Evolutionary conservation across 345 rosid genomes (phyloP).

Genomic region (Populus pruinosa): DNA sequence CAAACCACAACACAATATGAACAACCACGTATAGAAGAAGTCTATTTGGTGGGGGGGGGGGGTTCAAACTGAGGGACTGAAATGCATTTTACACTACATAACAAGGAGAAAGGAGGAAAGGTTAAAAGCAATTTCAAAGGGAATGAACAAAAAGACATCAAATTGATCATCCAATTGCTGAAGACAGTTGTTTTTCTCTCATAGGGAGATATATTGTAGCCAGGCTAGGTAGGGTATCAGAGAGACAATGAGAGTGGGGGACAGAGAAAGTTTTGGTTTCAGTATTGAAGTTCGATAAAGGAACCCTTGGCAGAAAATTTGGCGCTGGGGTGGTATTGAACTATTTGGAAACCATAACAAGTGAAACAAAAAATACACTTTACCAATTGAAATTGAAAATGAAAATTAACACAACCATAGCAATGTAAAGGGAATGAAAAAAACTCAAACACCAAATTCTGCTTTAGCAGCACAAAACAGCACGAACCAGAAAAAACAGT

Average conservation of each 20-base stretch:
- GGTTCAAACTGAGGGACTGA: not conserved
- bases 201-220: not conserved
- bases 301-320: too few relatives aligned
- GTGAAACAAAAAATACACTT: not conserved
- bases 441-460: slow-evolving; percentile 4
- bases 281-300: too few relatives aligned
- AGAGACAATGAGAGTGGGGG: too few relatives aligned
- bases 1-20: not conserved
- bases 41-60: not conserved
- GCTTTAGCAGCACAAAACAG: slow-evolving; percentile 1
- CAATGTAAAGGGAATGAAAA: not conserved
- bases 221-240: too few relatives aligned
- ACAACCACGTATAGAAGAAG: not conserved
- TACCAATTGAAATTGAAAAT: not conserved
- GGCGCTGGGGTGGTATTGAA: too few relatives aligned
- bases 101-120: not conserved
- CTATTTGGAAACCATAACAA: not conserved
- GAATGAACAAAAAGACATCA: not conserved
- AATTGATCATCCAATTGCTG: not conserved
- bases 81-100: not conserved
- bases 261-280: too few relatives aligned
- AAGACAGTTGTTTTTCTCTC: not conserved
- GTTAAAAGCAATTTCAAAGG: not conserved
- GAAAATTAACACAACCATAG: not conserved
- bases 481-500: slow-evolving; percentile 10